Base-by-base conservation (phyloP, 202 grass and related monocot species). In the Dendrocalamus latiflorus region DNA sequence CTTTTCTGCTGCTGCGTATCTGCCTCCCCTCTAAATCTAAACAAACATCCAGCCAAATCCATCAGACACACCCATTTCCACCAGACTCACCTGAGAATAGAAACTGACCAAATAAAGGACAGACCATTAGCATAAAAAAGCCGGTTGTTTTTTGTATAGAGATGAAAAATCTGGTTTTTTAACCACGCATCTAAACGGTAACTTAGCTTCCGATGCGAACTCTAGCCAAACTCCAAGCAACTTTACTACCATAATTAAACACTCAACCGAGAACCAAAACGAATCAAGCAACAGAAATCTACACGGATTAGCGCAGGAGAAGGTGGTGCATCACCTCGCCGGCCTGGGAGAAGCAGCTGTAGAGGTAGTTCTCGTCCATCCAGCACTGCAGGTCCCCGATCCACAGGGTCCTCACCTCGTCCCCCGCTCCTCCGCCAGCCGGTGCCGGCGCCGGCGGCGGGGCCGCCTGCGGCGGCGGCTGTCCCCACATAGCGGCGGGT, bases 341-440 rank as follows among this genome's bases (percentile, higher is more conserved):
- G 21, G 92, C 82, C 47, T 82, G 83, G 22, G 78, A 94, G 75
- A 94, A 94, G 77, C 91, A 94, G 80, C 47, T 91, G 39, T 89
- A 89, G 76, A 94, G 91, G 77, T 94, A 91, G 86, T 94, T 94
- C 79, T 94, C 91, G 47, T 94, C 88, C 91, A 94, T 94, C 91
- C 91, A 94, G 66, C 89, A 94, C 60, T 94, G 91, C 61, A 94
- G 91, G 61, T 94, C 91, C 26, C 91, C 91, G 33, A 94, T 94
- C 92, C 92, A 94, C 36, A 94, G 89, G 38, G 92, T 89, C 47
- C 66, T 83, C 70, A 85, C 87, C 58, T 94, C 92, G 49, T 89
- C 89, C 8, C 57, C 85, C 3, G 60, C 78, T 20, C 50, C 65
- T 4, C 75, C 57, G 42, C 37, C 20, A 9, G 28, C 42, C 28